phyloP scores from a whole-genome alignment of 2,329 filamentous ascomycete genomes.

The Diaporthe aspalathi region DNA sequence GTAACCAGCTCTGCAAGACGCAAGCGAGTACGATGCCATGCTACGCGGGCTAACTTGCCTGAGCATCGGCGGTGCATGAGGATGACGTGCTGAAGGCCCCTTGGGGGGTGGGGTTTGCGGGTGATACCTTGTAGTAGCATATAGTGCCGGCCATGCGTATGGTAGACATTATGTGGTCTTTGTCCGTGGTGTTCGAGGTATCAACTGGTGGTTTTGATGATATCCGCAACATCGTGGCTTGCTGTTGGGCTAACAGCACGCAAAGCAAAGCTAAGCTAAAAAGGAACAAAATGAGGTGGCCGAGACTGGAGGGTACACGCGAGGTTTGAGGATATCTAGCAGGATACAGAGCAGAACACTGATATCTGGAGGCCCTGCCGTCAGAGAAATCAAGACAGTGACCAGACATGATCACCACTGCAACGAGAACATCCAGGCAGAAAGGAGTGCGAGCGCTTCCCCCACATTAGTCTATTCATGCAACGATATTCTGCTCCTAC shows the following conservation, averaged over 20 bases:
- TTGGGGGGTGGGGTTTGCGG: too few relatives aligned
- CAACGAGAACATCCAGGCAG: not conserved
- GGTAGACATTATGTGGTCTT: not conserved
- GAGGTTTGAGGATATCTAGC: not conserved
- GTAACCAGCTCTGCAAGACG: not conserved
- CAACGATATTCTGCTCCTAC: not conserved
- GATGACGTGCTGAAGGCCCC: not conserved
- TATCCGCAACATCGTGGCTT: too few relatives aligned
- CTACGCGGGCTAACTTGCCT: not conserved
- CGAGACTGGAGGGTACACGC: too few relatives aligned
- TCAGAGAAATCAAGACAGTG: not conserved
- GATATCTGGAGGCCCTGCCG: not conserved
- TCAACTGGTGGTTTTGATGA: not conserved
- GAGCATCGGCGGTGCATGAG: not conserved
- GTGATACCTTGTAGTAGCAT: too few relatives aligned
- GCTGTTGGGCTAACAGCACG: not conserved
- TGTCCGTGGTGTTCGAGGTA: not conserved
- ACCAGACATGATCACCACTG: not conserved
- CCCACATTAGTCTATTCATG: constrained; percentile 23
- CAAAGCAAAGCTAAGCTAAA: not conserved
- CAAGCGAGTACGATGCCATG: not conserved
- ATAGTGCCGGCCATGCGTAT: too few relatives aligned
- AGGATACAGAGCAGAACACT: not conserved
- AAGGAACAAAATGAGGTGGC: too few relatives aligned
- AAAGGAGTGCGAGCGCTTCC: not conserved